phyloP scores from a whole-genome alignment of 345 rosid genomes.

The Noccaea bulbosa region DNA sequence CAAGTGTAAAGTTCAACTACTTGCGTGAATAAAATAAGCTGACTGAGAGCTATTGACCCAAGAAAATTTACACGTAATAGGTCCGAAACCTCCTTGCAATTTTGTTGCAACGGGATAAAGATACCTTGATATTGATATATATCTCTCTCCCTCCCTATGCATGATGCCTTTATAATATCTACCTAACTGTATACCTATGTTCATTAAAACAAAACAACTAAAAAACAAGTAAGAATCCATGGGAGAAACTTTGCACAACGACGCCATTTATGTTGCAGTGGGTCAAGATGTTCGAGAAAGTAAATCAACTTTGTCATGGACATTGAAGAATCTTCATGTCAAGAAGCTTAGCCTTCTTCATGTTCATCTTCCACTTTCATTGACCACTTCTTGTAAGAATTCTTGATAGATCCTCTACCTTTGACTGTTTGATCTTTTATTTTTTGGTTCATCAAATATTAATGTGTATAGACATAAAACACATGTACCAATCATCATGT shows the following conservation, averaged over 20 bases:
- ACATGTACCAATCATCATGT: slow-evolving; percentile 13
- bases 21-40: slow-evolving; percentile 23
- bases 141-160: neutral
- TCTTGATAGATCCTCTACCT: neutral
- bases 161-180: neutral
- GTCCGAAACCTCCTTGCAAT: slow-evolving; percentile 29
- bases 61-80: slow-evolving; percentile 17
- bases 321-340: slow-evolving; percentile 44
- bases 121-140: neutral
- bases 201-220: neutral
- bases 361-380: slow-evolving; percentile 49
- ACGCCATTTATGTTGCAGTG: slow-evolving; percentile 63
- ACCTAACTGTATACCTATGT: neutral
- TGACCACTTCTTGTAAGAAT: slow-evolving; percentile 39
- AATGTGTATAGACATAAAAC: neutral
- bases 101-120: slow-evolving; percentile 1
- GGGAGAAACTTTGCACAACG: slow-evolving; percentile 30
- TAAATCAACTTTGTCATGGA: slow-evolving; percentile 56
- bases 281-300: slow-evolving; percentile 52
- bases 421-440: neutral
- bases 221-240: slow-evolving; percentile 22
- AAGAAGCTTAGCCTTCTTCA: slow-evolving; percentile 50
- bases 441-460: neutral
- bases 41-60: slow-evolving; percentile 21
- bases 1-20: slow-evolving; percentile 23